Evolutionary conservation across 164 flowering plant genomes (phyloP).

Genomic region (Malania oleifera): DNA sequence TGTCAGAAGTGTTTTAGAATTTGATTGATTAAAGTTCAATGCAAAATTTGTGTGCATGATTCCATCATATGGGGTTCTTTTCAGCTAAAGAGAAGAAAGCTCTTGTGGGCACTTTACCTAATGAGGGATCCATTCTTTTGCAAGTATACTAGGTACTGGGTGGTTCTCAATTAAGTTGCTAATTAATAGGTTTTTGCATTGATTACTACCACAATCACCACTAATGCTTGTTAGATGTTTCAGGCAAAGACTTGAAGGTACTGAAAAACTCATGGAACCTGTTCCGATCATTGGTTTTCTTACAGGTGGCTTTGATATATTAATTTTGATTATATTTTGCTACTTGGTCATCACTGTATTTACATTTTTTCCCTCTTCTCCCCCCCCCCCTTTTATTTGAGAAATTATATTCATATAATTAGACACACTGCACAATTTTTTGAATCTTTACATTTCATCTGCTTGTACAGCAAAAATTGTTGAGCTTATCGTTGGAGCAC

Average conservation of each 20-base stretch:
- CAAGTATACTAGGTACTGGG: constrained; percentile 70
- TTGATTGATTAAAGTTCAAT: neutral
- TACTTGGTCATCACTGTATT: no score
- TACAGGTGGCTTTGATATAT: constrained; percentile 41
- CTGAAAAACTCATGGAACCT: constrained; percentile 61
- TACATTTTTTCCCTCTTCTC: neutral
- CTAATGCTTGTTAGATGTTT: constrained; percentile 11
- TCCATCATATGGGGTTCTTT: no score
- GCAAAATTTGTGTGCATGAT: constrained; percentile 5
- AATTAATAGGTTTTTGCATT: constrained; percentile 3
- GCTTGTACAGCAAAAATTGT: constrained; percentile 70
- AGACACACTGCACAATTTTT: neutral
- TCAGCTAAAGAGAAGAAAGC: constrained; percentile 76
- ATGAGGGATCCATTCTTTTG: constrained; percentile 97
- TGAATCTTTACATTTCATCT: neutral
- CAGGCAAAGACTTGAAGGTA: constrained; percentile 70
- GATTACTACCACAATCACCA: no score
- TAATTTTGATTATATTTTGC: no score
- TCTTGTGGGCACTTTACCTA: constrained; percentile 85
- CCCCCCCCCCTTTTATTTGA: neutral
- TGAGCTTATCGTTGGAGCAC: constrained; percentile 87
- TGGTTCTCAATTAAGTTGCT: neutral
- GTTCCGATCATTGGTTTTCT: constrained; percentile 79
- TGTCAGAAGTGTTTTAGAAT: neutral
- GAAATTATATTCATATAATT: neutral